A percentile compares a stretch with the other conserved stretches of the same genome.
phyloP scores from a whole-genome alignment of 176 grass and related monocot genomes.

The Carex littledalei region DNA sequence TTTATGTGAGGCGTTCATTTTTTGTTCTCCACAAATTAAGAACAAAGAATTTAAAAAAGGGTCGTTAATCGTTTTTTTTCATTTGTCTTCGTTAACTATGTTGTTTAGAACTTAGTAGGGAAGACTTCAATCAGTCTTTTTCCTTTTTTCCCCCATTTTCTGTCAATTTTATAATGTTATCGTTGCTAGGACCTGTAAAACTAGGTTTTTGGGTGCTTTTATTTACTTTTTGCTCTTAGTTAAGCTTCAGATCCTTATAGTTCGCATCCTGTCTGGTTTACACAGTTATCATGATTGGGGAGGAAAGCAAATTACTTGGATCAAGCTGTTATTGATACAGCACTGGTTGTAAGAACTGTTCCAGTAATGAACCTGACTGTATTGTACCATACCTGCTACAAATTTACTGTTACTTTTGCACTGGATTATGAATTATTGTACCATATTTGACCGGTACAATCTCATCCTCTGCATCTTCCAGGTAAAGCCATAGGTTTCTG shows the following conservation, averaged over 20 bases:
- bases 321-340: not conserved
- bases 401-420: not conserved
- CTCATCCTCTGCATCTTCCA: not conserved
- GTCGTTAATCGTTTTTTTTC: not conserved
- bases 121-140: not conserved
- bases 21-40: not conserved
- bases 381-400: not conserved
- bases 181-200: not conserved
- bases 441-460: not conserved
- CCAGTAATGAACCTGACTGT: not conserved
- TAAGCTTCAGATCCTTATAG: too few relatives aligned
- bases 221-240: not conserved
- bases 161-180: not conserved
- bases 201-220: not conserved
- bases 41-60: not conserved
- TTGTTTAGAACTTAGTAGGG: not conserved
- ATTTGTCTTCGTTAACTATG: not conserved
- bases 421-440: not conserved
- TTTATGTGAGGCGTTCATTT: not conserved
- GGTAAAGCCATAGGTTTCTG: not conserved
- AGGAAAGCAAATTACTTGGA: not conserved
- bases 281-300: not conserved
- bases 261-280: too few relatives aligned
- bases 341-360: not conserved
- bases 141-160: not conserved